phyloP scores from a whole-genome alignment of 192 early-diverging fungal species.

The Helicostylum pulchrum region DNA sequence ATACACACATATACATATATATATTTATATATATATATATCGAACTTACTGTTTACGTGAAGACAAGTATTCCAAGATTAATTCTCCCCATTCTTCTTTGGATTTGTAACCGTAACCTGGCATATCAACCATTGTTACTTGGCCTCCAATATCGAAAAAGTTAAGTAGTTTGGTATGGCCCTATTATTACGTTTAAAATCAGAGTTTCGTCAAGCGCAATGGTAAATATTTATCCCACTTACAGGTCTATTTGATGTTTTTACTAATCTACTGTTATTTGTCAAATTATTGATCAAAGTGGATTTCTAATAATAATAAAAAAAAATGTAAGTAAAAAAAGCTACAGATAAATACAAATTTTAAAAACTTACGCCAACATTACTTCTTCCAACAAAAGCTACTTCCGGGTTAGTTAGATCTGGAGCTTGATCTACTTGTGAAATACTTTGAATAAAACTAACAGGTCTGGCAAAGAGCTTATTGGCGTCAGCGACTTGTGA shows the following conservation, averaged over 20 bases:
- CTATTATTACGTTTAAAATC: slow-evolving; percentile 17
- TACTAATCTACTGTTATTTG: slow-evolving; percentile 45
- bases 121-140: slow-evolving; percentile 51
- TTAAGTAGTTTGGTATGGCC: slow-evolving; percentile 54
- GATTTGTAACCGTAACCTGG: slow-evolving; percentile 54
- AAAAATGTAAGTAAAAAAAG: neutral
- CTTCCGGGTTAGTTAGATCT: slow-evolving; percentile 19
- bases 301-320: slow-evolving; percentile 38
- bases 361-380: slow-evolving; percentile 46
- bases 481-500: slow-evolving; percentile 2
- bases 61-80: slow-evolving; percentile 43
- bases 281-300: slow-evolving; percentile 49
- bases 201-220: neutral
- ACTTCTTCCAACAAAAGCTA: slow-evolving; percentile 55
- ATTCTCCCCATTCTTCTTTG: slow-evolving; percentile 51
- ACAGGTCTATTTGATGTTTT: slow-evolving; percentile 56
- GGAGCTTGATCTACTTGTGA: slow-evolving; percentile 30
- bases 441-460: slow-evolving; percentile 29
- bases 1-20: neutral
- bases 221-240: slow-evolving; percentile 7
- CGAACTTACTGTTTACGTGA: slow-evolving; percentile 44
- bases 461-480: slow-evolving; percentile 23
- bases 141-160: slow-evolving; percentile 48
- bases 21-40: too few relatives aligned
- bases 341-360: neutral